Evolutionary conservation across 768 basidiomycete genomes (phyloP), one percentile per base, ranked within the genome.

Genomic region (Amyloporia xantha): DNA sequence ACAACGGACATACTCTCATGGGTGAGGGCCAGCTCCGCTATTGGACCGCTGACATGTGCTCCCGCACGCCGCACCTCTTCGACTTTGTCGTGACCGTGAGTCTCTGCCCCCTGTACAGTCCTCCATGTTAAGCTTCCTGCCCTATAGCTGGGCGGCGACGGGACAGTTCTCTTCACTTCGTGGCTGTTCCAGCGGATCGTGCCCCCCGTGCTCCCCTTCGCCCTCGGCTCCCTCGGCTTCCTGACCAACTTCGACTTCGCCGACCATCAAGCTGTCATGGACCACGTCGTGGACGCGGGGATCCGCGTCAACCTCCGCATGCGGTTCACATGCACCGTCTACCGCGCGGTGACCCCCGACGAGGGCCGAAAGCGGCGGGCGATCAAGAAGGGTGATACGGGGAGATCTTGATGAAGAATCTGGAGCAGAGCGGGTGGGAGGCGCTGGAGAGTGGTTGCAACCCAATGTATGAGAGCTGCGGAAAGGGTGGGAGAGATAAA

Each of bases 151-250:
- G 96, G 96, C 41, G 96, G 96, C 9, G 96, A 99, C 63, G 96
- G 96, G 12, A 99, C 96, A 0, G 94, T 98, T 2, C 79, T 99
- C 13, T 99, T 97, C 71, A 96, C 96, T 4, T 98, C 96, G 2
- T 98, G 96, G 96, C 74, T 99, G 26, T 99, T 99, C 73, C 96
- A 99, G 65, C 83, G 84, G 46, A 91, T 99, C 60, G 96, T 98
- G 13, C 96, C 96, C n/a, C 96, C 96, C 11, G 92, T 98, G 30
- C 84, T 99, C 12, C 84, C 96, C 1, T 99, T 99, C 65, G 94
- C 96, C 1, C 77, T 99, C 23, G 96, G 96, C 38, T 97, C 95
- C 4, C 79, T 99, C 21, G 95, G 96, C 41, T 99, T 99, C 70
- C 85, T 94, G 47, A 98, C 92, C 37, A 96, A 93, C 63, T 98